Evolutionary conservation across 202 grass and related monocot genomes (phyloP).

Genomic region (Digitaria exilis): DNA sequence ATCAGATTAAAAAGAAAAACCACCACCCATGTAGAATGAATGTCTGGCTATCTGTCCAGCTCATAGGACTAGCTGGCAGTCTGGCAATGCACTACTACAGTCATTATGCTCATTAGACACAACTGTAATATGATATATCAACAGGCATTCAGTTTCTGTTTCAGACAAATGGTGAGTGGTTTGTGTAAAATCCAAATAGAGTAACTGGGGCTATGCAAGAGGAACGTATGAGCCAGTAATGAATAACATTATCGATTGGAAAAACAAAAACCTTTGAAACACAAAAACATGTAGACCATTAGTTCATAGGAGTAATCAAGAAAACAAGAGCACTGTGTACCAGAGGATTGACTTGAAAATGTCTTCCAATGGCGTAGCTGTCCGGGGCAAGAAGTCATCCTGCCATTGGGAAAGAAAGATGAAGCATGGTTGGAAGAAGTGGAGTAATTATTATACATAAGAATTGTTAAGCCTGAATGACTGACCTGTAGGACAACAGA

Average conservation of each 20-base stretch:
- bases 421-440: background rate
- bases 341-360: slow-evolving; percentile 97
- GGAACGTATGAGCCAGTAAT: slow-evolving; percentile 6
- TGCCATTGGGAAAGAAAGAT: slow-evolving; percentile 39
- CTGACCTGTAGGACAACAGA: slow-evolving; percentile 79
- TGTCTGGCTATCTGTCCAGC: background rate
- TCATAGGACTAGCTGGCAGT: background rate
- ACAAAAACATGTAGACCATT: background rate
- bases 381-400: slow-evolving; percentile 94
- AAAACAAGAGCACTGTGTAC: slow-evolving; percentile 36
- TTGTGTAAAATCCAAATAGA: background rate
- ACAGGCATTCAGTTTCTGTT: background rate
- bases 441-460: background rate
- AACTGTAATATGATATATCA: background rate
- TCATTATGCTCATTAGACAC: background rate
- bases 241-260: background rate
- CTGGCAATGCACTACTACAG: background rate
- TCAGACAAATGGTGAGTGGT: background rate
- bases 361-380: slow-evolving; percentile 84
- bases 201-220: background rate
- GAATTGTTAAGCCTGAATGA: background rate
- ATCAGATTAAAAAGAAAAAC: background rate
- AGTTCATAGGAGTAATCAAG: background rate
- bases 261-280: slow-evolving; percentile 1
- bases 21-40: background rate